Evolutionary conservation across 345 rosid genomes (phyloP).

Genomic region (Brassica cretica): DNA sequence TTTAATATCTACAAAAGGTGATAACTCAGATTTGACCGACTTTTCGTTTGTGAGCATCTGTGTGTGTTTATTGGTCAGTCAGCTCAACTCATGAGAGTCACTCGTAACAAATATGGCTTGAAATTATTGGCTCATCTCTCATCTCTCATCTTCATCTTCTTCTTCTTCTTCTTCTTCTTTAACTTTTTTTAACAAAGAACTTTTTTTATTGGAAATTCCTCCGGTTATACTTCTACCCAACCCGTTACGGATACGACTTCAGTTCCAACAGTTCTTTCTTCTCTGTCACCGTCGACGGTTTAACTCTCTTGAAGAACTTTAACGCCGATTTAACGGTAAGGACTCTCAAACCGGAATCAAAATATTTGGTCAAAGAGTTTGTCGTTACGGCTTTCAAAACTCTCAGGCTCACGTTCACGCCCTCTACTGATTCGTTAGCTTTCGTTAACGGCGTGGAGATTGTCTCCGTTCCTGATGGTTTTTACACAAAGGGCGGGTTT

Average conservation of each 20-base stretch:
- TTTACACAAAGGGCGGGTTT: constrained; percentile 31
- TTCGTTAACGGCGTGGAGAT: constrained; percentile 46
- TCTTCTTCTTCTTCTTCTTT: background rate
- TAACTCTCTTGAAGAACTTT: constrained; percentile 42
- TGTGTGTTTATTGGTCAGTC: background rate
- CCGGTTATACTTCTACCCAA: constrained; percentile 38
- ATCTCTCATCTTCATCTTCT: background rate
- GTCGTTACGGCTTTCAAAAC: constrained; percentile 7
- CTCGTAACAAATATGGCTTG: background rate
- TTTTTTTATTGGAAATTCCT: constrained; percentile 35
- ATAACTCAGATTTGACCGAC: no score
- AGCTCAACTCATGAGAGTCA: background rate
- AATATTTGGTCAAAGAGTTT: constrained; percentile 21
- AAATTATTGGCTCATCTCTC: background rate
- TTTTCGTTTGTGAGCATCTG: background rate
- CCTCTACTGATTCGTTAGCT: constrained; percentile 29
- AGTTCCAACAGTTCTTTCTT: background rate
- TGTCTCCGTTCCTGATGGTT: constrained; percentile 37
- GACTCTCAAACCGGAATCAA: background rate
- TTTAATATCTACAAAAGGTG: no score
- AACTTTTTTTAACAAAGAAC: background rate
- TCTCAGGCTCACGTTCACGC: constrained; percentile 43
- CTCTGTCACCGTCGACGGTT: constrained; percentile 26
- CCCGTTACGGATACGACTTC: constrained; percentile 16
- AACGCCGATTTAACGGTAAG: constrained; percentile 29